A percentile compares a stretch with the other conserved stretches of the same genome.
phyloP scores from a whole-genome alignment of 148 eudicot species.

The Vaccinium macrocarpon region DNA sequence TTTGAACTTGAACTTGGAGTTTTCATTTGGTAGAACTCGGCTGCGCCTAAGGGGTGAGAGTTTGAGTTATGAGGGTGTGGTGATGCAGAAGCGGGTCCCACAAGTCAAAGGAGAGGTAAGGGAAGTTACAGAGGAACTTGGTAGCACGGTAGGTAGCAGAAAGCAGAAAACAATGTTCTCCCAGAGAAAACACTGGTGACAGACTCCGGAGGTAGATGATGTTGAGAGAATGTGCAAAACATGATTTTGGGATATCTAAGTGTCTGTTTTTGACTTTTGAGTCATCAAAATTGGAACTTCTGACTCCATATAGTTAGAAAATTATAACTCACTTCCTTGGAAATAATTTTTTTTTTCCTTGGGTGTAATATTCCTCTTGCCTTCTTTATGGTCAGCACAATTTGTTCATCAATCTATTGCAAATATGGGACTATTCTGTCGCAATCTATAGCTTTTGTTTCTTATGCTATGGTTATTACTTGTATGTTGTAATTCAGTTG shows the following conservation, averaged over 20 bases:
- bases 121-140: background rate
- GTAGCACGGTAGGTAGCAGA: background rate
- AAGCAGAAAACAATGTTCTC: background rate
- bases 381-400: slow-evolving; percentile 2
- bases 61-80: background rate
- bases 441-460: background rate
- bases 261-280: background rate
- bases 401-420: background rate
- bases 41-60: background rate
- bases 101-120: background rate
- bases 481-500: background rate
- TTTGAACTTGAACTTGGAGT: background rate
- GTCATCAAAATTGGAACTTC: background rate
- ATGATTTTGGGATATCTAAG: background rate
- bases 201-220: background rate
- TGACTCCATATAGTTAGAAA: background rate
- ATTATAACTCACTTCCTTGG: background rate
- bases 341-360: background rate
- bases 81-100: background rate
- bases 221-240: background rate
- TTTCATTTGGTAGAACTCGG: background rate
- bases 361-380: background rate
- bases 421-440: background rate
- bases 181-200: background rate
- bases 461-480: background rate